phyloP scores from a whole-genome alignment of 495 filamentous ascomycete genomes.

The Polyplosphaeria fusca region DNA sequence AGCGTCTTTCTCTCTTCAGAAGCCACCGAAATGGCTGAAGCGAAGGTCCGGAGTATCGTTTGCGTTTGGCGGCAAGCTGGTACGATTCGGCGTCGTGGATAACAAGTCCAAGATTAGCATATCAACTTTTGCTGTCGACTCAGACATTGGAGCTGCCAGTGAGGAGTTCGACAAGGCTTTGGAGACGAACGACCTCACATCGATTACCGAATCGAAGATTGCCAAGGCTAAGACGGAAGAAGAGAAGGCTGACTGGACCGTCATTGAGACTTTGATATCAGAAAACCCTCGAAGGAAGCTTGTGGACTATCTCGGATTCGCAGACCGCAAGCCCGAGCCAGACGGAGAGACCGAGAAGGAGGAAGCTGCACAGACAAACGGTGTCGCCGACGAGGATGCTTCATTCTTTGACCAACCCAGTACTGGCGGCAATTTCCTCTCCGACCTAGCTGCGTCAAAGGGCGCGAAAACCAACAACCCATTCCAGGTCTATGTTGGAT shows the following conservation, averaged over 20 bases:
- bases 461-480: constrained; percentile 80
- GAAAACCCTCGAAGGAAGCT: constrained; percentile 76
- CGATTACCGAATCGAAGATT: constrained; percentile 78
- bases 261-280: constrained; percentile 83
- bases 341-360: constrained; percentile 29
- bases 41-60: constrained; percentile 84
- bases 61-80: constrained; percentile 91
- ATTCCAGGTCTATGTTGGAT: constrained; percentile 78
- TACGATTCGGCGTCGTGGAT: constrained; percentile 64
- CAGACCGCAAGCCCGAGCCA: constrained; percentile 54
- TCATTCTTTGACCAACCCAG: constrained; percentile 78
- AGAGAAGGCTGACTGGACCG: constrained; percentile 93
- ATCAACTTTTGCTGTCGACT: constrained; percentile 82
- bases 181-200: constrained; percentile 68
- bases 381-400: constrained; percentile 46
- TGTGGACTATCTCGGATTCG: constrained; percentile 82
- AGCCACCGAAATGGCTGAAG: constrained; percentile 88
- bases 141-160: constrained; percentile 75
- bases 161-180: constrained; percentile 83
- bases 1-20: constrained; percentile 76
- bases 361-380: constrained; percentile 43
- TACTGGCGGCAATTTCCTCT: constrained; percentile 77
- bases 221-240: constrained; percentile 72
- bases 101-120: constrained; percentile 75
- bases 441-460: constrained; percentile 71